These are phyloP conservation scores for Penicillium polonicum DNA, from an alignment of 2,329 filamentous ascomycete species.

Conservation along the genomic window DNA sequence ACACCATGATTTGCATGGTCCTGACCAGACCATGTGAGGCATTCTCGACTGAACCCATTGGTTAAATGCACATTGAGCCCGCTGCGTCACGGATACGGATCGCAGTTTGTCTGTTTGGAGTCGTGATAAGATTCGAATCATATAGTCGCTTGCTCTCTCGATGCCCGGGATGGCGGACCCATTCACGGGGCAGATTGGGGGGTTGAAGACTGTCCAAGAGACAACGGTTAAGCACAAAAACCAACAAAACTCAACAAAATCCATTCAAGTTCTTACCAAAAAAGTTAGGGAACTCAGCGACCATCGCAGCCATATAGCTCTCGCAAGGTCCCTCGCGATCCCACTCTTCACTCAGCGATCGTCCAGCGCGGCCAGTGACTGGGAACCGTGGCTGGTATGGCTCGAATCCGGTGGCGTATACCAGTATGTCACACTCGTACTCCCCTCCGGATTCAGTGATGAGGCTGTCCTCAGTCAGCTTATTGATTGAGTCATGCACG, in stretches of 20 bases:
- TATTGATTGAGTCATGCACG: conserved; percentile 2
- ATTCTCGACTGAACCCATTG: conserved; percentile 12
- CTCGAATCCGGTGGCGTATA: conserved; percentile 9
- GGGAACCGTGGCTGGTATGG: conserved; percentile 11
- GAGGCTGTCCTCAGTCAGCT: conserved; percentile 6
- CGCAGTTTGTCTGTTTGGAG: conserved; percentile 6
- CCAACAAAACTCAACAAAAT: neutral
- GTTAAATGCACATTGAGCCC: conserved; percentile 6
- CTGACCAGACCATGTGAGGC: conserved; percentile 13
- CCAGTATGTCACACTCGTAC: conserved; percentile 2
- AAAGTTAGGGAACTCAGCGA: conserved; percentile 8
- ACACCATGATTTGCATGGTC: conserved; percentile 12
- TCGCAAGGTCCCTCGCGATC: conserved; percentile 8
- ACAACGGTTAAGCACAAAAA: neutral
- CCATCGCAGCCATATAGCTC: conserved; percentile 13
- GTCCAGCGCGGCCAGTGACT: conserved; percentile 1
- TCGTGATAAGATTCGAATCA: conserved; percentile 5
- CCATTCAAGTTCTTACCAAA: neutral
- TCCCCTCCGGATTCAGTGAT: conserved; percentile 1
- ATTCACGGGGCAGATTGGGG: conserved; percentile 11
- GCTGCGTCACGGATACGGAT: neutral
- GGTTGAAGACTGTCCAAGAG: conserved; percentile 4
- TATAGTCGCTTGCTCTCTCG: conserved; percentile 7
- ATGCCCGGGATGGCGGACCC: conserved; percentile 6
- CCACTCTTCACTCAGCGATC: conserved; percentile 2